Conservation (phyloP, 129 eudicot genomes). For the Pittosporum tobira region DNA sequence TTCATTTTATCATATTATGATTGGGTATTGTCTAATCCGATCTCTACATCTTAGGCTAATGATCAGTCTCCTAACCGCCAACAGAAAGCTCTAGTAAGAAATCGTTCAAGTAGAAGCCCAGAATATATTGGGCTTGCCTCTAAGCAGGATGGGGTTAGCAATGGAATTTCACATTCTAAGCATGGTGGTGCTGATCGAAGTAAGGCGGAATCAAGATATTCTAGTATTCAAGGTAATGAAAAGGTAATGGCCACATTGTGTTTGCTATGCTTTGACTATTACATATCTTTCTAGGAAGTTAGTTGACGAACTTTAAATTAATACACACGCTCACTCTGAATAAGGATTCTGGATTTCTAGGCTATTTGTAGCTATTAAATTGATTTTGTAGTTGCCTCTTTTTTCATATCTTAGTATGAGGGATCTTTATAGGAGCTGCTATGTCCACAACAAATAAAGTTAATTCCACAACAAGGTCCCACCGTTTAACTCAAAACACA, state of each 20-base stretch:
- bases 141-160: slow-evolving; percentile 55
- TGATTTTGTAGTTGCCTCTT: too few relatives aligned
- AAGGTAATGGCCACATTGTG: slow-evolving; percentile 47
- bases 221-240: slow-evolving; percentile 41
- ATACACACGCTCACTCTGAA: neutral
- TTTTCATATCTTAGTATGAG: too few relatives aligned
- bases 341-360: neutral
- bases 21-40: neutral
- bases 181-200: slow-evolving; percentile 27
- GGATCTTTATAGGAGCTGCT: too few relatives aligned
- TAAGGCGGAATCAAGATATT: slow-evolving; percentile 25
- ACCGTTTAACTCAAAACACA: too few relatives aligned
- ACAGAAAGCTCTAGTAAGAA: slow-evolving; percentile 29
- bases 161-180: slow-evolving; percentile 37
- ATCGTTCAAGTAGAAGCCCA: slow-evolving; percentile 55
- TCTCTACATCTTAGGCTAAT: slow-evolving; percentile 24
- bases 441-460: too few relatives aligned
- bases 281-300: neutral
- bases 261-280: neutral
- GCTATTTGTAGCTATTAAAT: too few relatives aligned
- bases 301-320: too few relatives aligned
- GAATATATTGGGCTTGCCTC: slow-evolving; percentile 38
- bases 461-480: too few relatives aligned
- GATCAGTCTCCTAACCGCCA: slow-evolving; percentile 40
- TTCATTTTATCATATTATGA: too few relatives aligned